Evolutionary conservation across 441 rosid genomes (phyloP), one percentile per base, ranked within the genome.

Genomic region (Gossypium laxum): DNA sequence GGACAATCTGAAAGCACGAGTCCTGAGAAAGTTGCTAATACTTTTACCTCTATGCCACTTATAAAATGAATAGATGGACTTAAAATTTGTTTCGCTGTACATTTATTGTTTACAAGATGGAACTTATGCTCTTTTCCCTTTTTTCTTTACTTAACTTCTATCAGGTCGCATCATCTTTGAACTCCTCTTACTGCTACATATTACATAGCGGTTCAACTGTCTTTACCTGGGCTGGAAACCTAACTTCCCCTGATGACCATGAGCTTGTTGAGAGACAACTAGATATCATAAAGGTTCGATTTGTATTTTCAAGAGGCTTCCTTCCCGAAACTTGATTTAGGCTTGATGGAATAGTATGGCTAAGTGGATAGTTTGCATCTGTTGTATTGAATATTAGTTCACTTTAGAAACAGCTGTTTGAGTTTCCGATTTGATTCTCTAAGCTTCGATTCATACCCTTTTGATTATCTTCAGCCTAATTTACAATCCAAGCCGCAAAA

Each of bases 111-210:
- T 24, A 34, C n/a, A 8, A 41, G 58, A 21, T 61, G 73, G 50
- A 76, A 38, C 47, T 76, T 59, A 14, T n/a, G n/a, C 34, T 60
- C 14, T 28, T 19, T 14, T 75, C 34, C 61, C 10, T 38, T 75
- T 57, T 56, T n/a, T 58, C 73, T 64, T 64, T 24, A 54, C 67
- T 69, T 65, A 19, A 6, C 19, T 59, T 26, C 14, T 64, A 63
- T 76, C 88, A 94, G 99, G 89, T 84, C 30, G 88, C 96, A 30
- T 80, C 93, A 67, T 93, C 96, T 69, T 77, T 93, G 82, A 91
- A 91, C 77, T 93, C 98, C 45, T 87, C 97, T 19, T 86, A 95
- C 79, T 91, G 98, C 82, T 95, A 87, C 84, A 92, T 95, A 79
- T 74, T 95, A 72, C 98, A 92, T 59, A 81, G 82, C 61, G 90